phyloP scores from a whole-genome alignment of 73 alveolate genomes.

The Symbiodinium natans region DNA sequence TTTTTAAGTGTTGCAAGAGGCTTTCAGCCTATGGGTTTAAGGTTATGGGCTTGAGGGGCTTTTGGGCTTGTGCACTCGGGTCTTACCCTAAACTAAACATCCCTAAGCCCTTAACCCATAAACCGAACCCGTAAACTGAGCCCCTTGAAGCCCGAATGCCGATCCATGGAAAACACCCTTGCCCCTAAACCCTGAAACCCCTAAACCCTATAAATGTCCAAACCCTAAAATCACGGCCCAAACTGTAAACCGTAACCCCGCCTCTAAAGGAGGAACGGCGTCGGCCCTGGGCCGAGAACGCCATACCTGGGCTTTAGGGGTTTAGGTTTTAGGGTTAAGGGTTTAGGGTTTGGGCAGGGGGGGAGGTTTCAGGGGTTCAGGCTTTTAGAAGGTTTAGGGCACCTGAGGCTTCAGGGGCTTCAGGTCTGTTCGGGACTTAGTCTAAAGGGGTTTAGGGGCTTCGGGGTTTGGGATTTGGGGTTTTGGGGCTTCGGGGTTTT shows the following conservation, averaged over 20 bases:
- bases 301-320: neutral
- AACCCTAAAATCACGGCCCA: too few species aligned
- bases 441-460: too few species aligned
- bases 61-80: too few species aligned
- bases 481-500: too few species aligned
- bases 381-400: neutral
- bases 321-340: neutral
- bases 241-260: neutral
- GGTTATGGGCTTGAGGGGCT: too few species aligned
- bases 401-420: neutral
- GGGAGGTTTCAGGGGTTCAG: neutral
- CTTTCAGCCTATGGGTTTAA: too few species aligned
- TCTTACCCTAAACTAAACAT: too few species aligned
- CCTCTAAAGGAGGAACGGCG: neutral
- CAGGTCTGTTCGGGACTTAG: neutral
- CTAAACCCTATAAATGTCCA: neutral
- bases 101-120: too few species aligned
- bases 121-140: too few species aligned
- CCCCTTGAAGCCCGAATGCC: neutral
- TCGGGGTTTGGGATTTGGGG: too few species aligned
- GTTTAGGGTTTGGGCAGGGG: slow-evolving; percentile 7
- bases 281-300: slow-evolving; percentile 3
- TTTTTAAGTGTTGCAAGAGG: too few species aligned
- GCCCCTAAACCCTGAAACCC: neutral
- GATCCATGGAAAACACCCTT: too few species aligned